Percentiles rank a stretch among this genome's conserved stretches.
Conservation (phyloP, 768 basidiomycete genomes). For the Pleurotus cornucopiae region DNA sequence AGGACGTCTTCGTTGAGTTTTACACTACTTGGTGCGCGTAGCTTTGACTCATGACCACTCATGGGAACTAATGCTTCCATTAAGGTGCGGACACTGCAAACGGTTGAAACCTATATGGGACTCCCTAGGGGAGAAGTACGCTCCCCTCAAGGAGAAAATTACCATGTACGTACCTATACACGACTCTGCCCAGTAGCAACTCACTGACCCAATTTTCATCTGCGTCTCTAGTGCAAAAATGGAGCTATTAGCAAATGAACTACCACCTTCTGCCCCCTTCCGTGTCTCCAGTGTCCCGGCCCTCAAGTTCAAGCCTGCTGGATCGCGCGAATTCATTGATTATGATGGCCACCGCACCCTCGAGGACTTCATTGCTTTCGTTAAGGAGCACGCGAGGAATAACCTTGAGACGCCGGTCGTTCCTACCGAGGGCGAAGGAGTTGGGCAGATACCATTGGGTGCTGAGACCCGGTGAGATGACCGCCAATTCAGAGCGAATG, state of each 20-base stretch:
- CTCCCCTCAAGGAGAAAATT: constrained; percentile 66
- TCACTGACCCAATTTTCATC: not conserved
- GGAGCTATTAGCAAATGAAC: constrained; percentile 94
- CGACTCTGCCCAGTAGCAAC: not conserved
- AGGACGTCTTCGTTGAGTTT: constrained; percentile 96
- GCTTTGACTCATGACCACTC: constrained; percentile 1
- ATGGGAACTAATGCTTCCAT: constrained; percentile 1
- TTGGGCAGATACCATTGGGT: constrained; percentile 30
- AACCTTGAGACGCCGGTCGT: constrained; percentile 39
- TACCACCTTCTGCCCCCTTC: constrained; percentile 87
- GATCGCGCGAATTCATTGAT: constrained; percentile 80
- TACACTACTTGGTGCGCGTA: constrained; percentile 85
- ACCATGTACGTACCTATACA: constrained; percentile 53
- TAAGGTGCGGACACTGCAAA: constrained; percentile 93
- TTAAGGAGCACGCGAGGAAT: constrained; percentile 80
- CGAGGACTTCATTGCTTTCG: constrained; percentile 80
- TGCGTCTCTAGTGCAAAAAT: constrained; percentile 72
- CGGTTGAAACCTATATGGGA: constrained; percentile 96
- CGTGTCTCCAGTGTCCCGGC: constrained; percentile 88
- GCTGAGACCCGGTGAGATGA: constrained; percentile 6
- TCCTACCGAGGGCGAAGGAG: constrained; percentile 24
- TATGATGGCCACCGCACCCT: constrained; percentile 90
- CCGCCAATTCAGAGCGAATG: no score
- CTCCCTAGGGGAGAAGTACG: constrained; percentile 80
- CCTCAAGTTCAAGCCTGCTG: constrained; percentile 93